Base-by-base conservation (phyloP, 1,284 basidiomycete species). In the Sporisorium iseilematis-ciliati region DNA sequence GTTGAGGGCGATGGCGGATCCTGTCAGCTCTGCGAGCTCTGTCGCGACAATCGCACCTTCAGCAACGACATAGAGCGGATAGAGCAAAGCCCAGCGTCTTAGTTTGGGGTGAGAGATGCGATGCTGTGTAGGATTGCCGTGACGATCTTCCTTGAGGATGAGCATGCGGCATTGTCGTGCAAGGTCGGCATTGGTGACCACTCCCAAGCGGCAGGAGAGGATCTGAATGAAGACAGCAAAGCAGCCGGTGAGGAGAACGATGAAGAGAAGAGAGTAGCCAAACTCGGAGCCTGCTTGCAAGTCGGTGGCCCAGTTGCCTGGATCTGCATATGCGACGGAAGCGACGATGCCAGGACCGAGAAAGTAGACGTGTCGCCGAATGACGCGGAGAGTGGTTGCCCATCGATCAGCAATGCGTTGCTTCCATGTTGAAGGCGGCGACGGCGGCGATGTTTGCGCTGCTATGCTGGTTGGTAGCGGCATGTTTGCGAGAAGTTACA, bases 201-300 rank as follows among this genome's bases (percentile, higher is more conserved):
- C 86, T 5, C 89, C 89, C 5, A 90, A 80, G 35, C 89, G 83
- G 20, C 88, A 87, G 0, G 88, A 83, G 26, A 88, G 82, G 86
- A 91, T 91, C 88, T 93, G 92, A 23, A 93, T 87, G 62, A 92
- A 89, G 2, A 92, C 90, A 11, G 93, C 94, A 60, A 93, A 91
- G n/a, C 95, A 79, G 20, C 93, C 93, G 0, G 94, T 89, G 18
- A 96, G 82, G 2, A 97, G 88, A 12, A 97, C 91, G 53, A 96
- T 89, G 82, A 95, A 95, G 41, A 97, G 89, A 33, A 96, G 89
- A 75, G 91, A 90, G 87, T 95, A 96, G 0, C 94, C 94, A 50
- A 77, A 84, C 31, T 82, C 72, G 16, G 82, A 80, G 20, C 86
- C 85, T 2, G 84, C 84, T 52, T 80, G 67, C 21, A 85, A 60